Evolutionary conservation across 495 filamentous ascomycete genomes (phyloP).

Genomic region (Aspergillus ostianus): DNA sequence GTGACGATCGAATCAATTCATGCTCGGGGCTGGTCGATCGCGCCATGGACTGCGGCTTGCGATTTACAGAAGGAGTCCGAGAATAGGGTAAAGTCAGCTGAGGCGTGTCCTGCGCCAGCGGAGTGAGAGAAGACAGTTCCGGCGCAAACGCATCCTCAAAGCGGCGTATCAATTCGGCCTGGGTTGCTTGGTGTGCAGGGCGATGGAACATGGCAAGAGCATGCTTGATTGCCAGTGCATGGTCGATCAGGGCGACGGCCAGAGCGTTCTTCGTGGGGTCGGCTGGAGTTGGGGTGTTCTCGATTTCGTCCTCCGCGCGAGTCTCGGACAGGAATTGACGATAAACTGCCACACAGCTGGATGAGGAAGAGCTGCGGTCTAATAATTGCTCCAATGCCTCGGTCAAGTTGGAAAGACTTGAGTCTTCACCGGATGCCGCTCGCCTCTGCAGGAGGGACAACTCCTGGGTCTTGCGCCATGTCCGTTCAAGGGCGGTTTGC

Average conservation of each 20-base stretch:
- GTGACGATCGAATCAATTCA: constrained; percentile 35
- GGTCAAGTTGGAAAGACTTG: constrained; percentile 60
- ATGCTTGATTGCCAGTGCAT: constrained; percentile 81
- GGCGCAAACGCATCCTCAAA: constrained; percentile 53
- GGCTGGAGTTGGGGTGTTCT: constrained; percentile 40
- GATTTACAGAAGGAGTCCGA: constrained; percentile 21
- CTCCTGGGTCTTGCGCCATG: constrained; percentile 86
- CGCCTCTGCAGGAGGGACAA: constrained; percentile 71
- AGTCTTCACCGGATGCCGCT: constrained; percentile 70
- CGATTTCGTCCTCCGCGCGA: constrained; percentile 46
- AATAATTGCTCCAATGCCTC: constrained; percentile 74
- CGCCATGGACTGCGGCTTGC: constrained; percentile 25
- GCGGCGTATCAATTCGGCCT: constrained; percentile 50
- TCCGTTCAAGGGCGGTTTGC: constrained; percentile 88
- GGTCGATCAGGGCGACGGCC: constrained; percentile 81
- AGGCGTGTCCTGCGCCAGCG: constrained; percentile 26
- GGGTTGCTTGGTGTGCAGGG: constrained; percentile 58
- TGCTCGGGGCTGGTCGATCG: constrained; percentile 41
- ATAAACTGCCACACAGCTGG: constrained; percentile 70
- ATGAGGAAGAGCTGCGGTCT: constrained; percentile 58
- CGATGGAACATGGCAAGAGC: constrained; percentile 67
- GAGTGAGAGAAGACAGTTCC: constrained; percentile 33
- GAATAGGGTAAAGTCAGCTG: constrained; percentile 28
- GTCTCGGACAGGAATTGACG: constrained; percentile 63
- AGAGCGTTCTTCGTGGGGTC: constrained; percentile 79